Percentiles rank a stretch among this genome's conserved stretches.
Conservation (phyloP, 2,329 filamentous ascomycete species). For the Tolypocladium amazonense region DNA sequence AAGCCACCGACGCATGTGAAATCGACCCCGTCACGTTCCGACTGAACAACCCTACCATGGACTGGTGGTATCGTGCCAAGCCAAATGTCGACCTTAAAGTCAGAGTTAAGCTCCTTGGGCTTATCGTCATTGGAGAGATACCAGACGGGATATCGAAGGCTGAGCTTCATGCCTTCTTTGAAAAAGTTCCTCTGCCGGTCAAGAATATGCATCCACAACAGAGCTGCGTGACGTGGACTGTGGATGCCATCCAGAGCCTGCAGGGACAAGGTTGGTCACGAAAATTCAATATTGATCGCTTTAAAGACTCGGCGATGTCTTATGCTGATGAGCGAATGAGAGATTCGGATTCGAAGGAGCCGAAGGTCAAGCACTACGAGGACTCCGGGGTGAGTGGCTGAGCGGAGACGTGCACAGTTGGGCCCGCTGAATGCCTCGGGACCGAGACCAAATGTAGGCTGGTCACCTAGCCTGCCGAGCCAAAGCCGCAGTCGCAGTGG, state of each 20-base stretch:
- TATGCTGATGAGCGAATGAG: slow-evolving; percentile 19
- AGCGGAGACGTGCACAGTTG: no score
- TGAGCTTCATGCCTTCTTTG: slow-evolving; percentile 13
- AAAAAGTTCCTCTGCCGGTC: slow-evolving; percentile 12
- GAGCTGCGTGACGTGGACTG: slow-evolving; percentile 22
- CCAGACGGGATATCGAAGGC: slow-evolving; percentile 6
- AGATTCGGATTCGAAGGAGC: slow-evolving; percentile 5
- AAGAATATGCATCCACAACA: slow-evolving; percentile 22
- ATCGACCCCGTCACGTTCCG: slow-evolving; percentile 19
- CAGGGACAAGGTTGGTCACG: slow-evolving; percentile 14
- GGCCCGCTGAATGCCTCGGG: no score
- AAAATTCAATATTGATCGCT: slow-evolving; percentile 13
- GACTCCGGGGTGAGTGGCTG: no score
- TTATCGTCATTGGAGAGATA: slow-evolving; percentile 15
- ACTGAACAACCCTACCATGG: slow-evolving; percentile 20
- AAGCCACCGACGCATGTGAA: slow-evolving; percentile 18
- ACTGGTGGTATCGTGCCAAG: slow-evolving; percentile 17
- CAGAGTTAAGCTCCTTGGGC: slow-evolving; percentile 15
- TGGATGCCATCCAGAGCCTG: slow-evolving; percentile 13
- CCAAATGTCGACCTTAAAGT: slow-evolving; percentile 7
- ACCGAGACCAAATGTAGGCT: no score
- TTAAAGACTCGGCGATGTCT: slow-evolving; percentile 15
- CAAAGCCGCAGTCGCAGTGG: no score
- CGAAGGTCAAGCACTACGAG: slow-evolving; percentile 2
- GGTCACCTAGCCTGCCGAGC: no score